phyloP scores from a whole-genome alignment of 2,329 filamentous ascomycete species.

The Trichoderma sp. region DNA sequence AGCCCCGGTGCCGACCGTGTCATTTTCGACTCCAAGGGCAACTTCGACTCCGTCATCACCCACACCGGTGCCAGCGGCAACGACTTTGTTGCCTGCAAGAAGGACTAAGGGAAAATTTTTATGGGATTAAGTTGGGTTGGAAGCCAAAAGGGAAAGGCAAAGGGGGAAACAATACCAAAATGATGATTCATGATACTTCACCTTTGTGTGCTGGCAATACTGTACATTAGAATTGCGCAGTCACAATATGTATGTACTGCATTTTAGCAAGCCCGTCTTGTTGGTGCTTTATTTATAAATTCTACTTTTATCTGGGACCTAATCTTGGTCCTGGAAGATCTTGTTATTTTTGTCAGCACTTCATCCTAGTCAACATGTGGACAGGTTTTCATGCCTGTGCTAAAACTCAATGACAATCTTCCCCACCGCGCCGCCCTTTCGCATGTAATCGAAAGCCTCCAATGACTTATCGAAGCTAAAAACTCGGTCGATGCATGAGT shows the following conservation, averaged over 20 bases:
- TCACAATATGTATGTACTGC: conserved; percentile 6
- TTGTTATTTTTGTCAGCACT: neutral
- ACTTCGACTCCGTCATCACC: conserved; percentile 65
- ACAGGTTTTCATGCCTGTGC: neutral
- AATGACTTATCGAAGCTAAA: conserved; percentile 8
- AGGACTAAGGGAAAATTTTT: neutral
- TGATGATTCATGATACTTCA: neutral
- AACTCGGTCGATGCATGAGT: conserved; percentile 2
- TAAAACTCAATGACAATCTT: conserved; percentile 15
- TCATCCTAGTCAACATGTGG: neutral
- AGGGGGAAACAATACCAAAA: neutral
- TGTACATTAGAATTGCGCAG: neutral
- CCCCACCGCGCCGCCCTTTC: neutral
- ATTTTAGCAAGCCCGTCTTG: conserved; percentile 5
- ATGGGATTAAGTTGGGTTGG: neutral
- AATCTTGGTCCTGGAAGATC: neutral
- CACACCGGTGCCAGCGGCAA: conserved; percentile 70
- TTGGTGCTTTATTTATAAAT: neutral
- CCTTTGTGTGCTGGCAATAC: neutral
- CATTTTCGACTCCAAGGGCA: conserved; percentile 55
- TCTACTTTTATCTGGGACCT: neutral
- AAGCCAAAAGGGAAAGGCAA: neutral
- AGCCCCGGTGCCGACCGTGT: conserved; percentile 66
- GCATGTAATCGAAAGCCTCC: neutral
- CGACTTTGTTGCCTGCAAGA: conserved; percentile 64